Conservation (phyloP, 2,329 filamentous ascomycete genomes). For the Fusarium sp. region DNA sequence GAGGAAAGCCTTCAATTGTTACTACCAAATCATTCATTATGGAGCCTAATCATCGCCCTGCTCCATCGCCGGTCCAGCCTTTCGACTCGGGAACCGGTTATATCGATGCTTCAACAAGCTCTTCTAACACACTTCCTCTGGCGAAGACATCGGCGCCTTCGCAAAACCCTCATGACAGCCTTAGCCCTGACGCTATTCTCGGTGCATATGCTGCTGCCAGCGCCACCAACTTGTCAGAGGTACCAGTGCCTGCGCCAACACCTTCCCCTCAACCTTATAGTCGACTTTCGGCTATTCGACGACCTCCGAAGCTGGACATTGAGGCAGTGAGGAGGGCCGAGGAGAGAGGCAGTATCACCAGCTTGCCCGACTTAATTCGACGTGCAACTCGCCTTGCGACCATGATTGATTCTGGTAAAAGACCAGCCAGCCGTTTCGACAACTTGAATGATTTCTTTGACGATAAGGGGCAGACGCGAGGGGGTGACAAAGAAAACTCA, state of each 20-base stretch:
- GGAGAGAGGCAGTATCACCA: slow-evolving; percentile 88
- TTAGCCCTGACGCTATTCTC: slow-evolving; percentile 61
- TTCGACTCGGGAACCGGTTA: slow-evolving; percentile 61
- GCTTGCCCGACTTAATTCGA: slow-evolving; percentile 88
- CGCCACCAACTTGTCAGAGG: slow-evolving; percentile 55
- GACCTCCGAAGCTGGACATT: slow-evolving; percentile 82
- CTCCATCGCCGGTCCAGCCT: slow-evolving; percentile 54
- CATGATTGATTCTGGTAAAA: slow-evolving; percentile 85
- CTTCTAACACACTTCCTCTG: slow-evolving; percentile 57
- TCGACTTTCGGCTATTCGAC: slow-evolving; percentile 65
- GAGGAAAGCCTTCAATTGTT: slow-evolving; percentile 68
- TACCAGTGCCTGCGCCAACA: slow-evolving; percentile 39
- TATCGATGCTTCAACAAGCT: slow-evolving; percentile 60
- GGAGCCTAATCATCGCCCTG: slow-evolving; percentile 45
- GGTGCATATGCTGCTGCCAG: slow-evolving; percentile 64
- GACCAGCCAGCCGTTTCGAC: slow-evolving; percentile 70
- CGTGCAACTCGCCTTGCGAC: slow-evolving; percentile 88
- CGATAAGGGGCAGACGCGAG: slow-evolving; percentile 54
- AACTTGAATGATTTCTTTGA: slow-evolving; percentile 64
- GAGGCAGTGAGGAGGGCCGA: slow-evolving; percentile 85
- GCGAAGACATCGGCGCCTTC: slow-evolving; percentile 31
- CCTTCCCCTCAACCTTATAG: slow-evolving; percentile 51
- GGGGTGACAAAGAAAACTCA: slow-evolving; percentile 55
- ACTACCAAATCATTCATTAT: slow-evolving; percentile 48
- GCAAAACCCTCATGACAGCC: slow-evolving; percentile 26